Evolutionary conservation across 1,284 basidiomycete genomes (phyloP), one percentile per base, ranked within the genome.

Genomic region (Amylostereum areolatum): DNA sequence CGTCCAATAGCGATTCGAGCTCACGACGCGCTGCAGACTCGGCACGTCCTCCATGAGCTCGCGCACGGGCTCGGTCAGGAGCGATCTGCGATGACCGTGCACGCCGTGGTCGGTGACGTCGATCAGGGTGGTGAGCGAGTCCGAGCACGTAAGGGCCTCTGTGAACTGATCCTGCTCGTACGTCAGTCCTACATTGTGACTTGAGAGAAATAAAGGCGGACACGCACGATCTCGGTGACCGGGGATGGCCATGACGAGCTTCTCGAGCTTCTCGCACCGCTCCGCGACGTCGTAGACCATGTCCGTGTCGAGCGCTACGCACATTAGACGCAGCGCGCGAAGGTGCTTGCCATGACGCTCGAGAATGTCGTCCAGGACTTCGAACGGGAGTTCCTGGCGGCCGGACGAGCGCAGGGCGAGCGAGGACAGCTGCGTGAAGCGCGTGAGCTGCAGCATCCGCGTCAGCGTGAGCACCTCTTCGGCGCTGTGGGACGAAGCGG

Each of bases 1-100:
- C 57, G 68, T 78, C 83, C 83, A 87, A 7, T 77, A 60, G 35
- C 81, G 69, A 39, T 70, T 72, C 51, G 75, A 76, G 29, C 74
- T 77, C 31, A 83, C 62, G 36, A 87, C 67, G 50, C 66, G 75
- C 45, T 62, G 61, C 49, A 83, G 61, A 31, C 54, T 68, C 9
- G 63, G 67, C 11, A 73, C 70, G 3, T 52, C 51, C 25, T 57
- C 55, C 69, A 82, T 75, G 50, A 84, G 58, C 30, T 60, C 50
- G 11, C 62, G 62, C 5, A 76, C 73, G 43, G 71, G 69, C 11
- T 72, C 68, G 31, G 64, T 67, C 36, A 61, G 69, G 30, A 83
- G 64, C 7, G 64, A 63, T 29, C 65, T 59, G 34, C 68, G 69
- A n/a, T 67, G 62, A 8, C 68, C 70, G 53, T 80, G 76, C 5